Percentiles rank a stretch among this genome's conserved stretches.
phyloP scores from a whole-genome alignment of 345 rosid genomes.

The Corchorus olitorius region DNA sequence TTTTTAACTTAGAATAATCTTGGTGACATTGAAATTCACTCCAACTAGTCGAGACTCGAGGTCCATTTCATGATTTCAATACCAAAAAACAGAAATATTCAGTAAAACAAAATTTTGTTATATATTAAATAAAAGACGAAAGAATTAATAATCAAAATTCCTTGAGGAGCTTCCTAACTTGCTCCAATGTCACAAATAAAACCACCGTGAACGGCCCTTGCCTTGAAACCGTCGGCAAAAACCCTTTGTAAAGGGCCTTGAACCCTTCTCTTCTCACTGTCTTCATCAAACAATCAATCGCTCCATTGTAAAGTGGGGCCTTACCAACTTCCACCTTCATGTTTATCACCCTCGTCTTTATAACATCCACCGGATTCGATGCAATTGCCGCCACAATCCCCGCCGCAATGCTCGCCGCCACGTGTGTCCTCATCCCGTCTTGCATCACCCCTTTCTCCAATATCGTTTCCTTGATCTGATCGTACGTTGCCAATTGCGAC shows the following conservation, averaged over 20 bases:
- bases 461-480: constrained; percentile 66
- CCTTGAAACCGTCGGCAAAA: constrained; percentile 74
- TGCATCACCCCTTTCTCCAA: constrained; percentile 44
- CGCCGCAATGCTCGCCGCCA: constrained; percentile 70
- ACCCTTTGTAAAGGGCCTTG: constrained; percentile 72
- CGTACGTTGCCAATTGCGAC: constrained; percentile 76
- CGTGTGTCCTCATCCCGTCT: constrained; percentile 78
- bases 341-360: constrained; percentile 88
- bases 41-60: too few relatives aligned
- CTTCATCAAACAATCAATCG: constrained; percentile 68
- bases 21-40: neutral
- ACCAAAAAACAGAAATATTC: neutral
- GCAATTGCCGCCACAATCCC: constrained; percentile 82
- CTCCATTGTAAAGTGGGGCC: constrained; percentile 52
- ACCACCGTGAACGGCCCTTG: constrained; percentile 85
- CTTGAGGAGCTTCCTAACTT: constrained; percentile 62
- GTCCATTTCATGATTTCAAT: too few relatives aligned
- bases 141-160: constrained; percentile 34
- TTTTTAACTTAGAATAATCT: constrained; percentile 8
- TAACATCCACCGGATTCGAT: constrained; percentile 80
- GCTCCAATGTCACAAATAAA: constrained; percentile 80
- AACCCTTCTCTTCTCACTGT: constrained; percentile 66
- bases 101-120: neutral
- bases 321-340: constrained; percentile 68
- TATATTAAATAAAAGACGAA: too few relatives aligned